Evolutionary conservation across 1,139 yeast species (phyloP).

Genomic region (Magnusiomyces paraingens): DNA sequence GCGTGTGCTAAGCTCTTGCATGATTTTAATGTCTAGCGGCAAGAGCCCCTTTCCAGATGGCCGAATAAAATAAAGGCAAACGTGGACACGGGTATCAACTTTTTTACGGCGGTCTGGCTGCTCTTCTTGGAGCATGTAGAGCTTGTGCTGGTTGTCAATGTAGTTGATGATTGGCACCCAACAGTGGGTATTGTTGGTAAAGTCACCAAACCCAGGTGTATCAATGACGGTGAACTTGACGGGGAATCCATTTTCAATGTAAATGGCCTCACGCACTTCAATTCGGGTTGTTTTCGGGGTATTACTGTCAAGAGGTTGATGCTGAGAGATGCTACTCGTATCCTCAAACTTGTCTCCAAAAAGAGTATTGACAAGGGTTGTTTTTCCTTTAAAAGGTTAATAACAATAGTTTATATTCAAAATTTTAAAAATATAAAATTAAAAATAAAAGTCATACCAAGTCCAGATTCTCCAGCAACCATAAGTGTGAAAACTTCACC

Average conservation of each 20-base stretch:
- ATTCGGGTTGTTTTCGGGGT: conserved; percentile 37
- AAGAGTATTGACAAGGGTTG: conserved; percentile 80
- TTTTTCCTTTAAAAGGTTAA: conserved; percentile 35
- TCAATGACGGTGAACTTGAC: conserved; percentile 52
- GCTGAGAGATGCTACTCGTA: conserved; percentile 20
- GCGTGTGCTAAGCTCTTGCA: conserved; percentile 57
- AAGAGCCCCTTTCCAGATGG: conserved; percentile 51
- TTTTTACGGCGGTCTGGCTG: conserved; percentile 55
- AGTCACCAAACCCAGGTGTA: conserved; percentile 79
- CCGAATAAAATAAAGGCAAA: conserved; percentile 62
- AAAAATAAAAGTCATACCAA: conserved; percentile 42
- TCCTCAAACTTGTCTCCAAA: conserved; percentile 46
- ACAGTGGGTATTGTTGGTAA: conserved; percentile 49
- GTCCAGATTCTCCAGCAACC: conserved; percentile 90
- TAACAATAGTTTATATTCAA: neutral
- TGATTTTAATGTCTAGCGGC: conserved; percentile 57
- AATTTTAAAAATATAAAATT: neutral
- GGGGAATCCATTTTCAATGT: conserved; percentile 47
- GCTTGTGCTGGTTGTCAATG: conserved; percentile 55
- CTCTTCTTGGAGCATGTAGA: conserved; percentile 56
- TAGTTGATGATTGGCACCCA: conserved; percentile 56
- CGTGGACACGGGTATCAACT: conserved; percentile 62
- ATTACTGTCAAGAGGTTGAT: conserved; percentile 3
- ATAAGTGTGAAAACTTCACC: conserved; percentile 83
- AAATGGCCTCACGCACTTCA: conserved; percentile 37